These are phyloP conservation scores for Drechmeria coniospora DNA, from an alignment of 2,329 filamentous ascomycete species.

Conservation along the genomic window DNA sequence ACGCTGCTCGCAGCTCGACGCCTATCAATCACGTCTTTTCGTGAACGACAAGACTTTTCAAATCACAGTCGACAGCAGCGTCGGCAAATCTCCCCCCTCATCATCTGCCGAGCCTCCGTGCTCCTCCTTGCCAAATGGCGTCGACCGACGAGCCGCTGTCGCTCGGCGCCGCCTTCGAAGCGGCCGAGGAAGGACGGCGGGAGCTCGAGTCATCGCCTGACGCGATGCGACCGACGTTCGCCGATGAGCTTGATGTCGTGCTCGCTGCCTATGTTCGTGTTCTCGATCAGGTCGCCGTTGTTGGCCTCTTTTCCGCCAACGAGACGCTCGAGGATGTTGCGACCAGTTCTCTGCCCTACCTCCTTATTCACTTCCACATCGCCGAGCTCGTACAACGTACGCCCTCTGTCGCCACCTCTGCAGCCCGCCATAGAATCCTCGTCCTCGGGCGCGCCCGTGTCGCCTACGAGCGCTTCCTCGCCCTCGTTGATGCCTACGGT, in stretches of 20 bases:
- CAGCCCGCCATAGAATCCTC: slow-evolving; percentile 36
- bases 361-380: slow-evolving; percentile 62
- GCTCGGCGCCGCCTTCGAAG: slow-evolving; percentile 32
- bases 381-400: slow-evolving; percentile 65
- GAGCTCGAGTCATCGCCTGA: slow-evolving; percentile 50
- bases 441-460: slow-evolving; percentile 49
- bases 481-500: slow-evolving; percentile 62
- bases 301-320: slow-evolving; percentile 81
- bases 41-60: no score
- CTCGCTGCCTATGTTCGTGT: slow-evolving; percentile 62
- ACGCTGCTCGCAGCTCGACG: no score
- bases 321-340: slow-evolving; percentile 77
- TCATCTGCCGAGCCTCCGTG: no score
- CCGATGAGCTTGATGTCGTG: slow-evolving; percentile 49
- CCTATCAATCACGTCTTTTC: no score
- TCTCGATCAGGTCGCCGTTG: slow-evolving; percentile 48
- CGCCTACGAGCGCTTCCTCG: slow-evolving; percentile 66
- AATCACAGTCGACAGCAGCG: no score
- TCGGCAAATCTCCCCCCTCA: no score
- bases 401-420: slow-evolving; percentile 29
- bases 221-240: slow-evolving; percentile 49
- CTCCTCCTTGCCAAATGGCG: slow-evolving; percentile 15
- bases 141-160: slow-evolving; percentile 29
- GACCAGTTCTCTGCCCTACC: slow-evolving; percentile 72
- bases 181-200: slow-evolving; percentile 34